Evolutionary conservation across 345 rosid genomes (phyloP), one percentile per base, ranked within the genome.

Genomic region (Arabis hirsuta): DNA sequence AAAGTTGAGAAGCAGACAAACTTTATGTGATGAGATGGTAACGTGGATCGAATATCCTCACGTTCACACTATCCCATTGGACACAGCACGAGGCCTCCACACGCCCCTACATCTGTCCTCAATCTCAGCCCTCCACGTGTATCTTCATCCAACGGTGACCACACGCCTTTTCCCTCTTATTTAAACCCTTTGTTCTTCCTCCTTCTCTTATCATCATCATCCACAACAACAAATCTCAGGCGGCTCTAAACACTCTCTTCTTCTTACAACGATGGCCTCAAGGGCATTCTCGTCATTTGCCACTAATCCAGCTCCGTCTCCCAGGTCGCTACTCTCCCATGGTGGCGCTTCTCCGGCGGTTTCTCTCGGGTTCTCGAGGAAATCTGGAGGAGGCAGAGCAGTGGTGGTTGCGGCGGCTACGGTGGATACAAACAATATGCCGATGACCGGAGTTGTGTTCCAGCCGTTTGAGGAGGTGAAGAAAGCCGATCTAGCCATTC

Each of bases 401-500:
- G 0, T 75, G 4, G 51, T 71, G 34, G 78, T 84, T 39, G 70
- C 79, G 14, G 83, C 87, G 0, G 72, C 81, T 2, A 47, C 80
- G 1, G 59, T 55, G 1, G 91, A 71, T 8, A 39, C 58, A 3
- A 27, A 52, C 66, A 61, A 75, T 7, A 51, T 62, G 57, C 62
- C 80, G 29, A 80, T 87, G 51, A 85, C 90, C 0, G 92, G 95
- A 1, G 83, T 91, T 0, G 72, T 91, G 6, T 91, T 91, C 39
- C 78, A 84, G 76, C 96, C 97, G 1, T 87, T 91, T 42, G 92
- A 87, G 71, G 97, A 91, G 79, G 83, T 91, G 27, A 88, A 91
- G 84, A 85, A 78, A 69, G 91, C 84, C 3, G 81, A 32, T 36
- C 81, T 78, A 12, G 63, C 78, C 4, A 82, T 91, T 45, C 96